These are phyloP conservation scores for Sarocladium oryzae DNA, from an alignment of 2,329 filamentous ascomycete genomes.

Conservation along the genomic window DNA sequence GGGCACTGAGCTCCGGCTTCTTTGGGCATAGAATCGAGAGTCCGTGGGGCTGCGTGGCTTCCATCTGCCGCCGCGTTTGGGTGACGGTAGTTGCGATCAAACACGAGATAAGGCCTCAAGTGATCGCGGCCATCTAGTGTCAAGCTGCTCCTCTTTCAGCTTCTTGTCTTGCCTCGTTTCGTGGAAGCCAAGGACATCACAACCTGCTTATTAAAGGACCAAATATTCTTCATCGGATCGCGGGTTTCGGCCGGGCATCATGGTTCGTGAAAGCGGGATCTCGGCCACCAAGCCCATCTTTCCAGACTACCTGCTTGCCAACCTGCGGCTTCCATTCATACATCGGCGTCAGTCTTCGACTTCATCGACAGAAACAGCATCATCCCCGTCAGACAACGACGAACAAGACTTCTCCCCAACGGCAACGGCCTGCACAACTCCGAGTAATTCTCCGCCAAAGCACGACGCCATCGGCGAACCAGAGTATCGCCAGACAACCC, in stretches of 20 bases:
- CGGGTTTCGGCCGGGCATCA: slow-evolving; percentile 10
- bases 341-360: slow-evolving; percentile 31
- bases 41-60: no score
- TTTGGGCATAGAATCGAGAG: no score
- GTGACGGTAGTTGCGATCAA: no score
- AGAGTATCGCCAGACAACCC: slow-evolving; percentile 10
- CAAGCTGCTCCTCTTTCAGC: no score
- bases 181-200: no score
- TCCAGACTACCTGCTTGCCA: slow-evolving; percentile 46
- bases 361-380: slow-evolving; percentile 19
- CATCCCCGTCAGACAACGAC: slow-evolving; percentile 7
- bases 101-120: no score
- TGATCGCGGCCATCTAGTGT: no score
- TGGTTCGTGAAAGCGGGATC: slow-evolving; percentile 32
- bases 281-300: slow-evolving; percentile 39
- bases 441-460: slow-evolving; percentile 20
- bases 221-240: not conserved
- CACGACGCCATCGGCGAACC: slow-evolving; percentile 14
- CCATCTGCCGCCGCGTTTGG: no score
- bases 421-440: slow-evolving; percentile 22
- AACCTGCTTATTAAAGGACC: no score
- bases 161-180: no score
- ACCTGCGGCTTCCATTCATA: slow-evolving; percentile 41
- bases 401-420: slow-evolving; percentile 16
- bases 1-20: no score